Base-by-base conservation (phyloP, 129 eudicot genomes). In the Saposhnikovia divaricata region DNA sequence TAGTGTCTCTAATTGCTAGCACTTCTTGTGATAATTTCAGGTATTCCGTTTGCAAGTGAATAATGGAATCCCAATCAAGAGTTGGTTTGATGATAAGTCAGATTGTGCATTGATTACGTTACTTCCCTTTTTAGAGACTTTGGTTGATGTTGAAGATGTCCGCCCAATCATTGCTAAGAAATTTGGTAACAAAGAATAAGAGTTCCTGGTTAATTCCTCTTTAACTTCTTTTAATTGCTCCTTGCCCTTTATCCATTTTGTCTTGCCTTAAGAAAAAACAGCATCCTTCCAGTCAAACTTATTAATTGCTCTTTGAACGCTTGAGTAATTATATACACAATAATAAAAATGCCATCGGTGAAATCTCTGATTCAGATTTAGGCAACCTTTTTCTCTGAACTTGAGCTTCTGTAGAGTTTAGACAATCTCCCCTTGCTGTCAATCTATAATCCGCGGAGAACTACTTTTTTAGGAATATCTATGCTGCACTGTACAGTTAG, bases 161-260 rank as follows among this genome's bases (percentile, higher is more conserved):
- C 96, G 99, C 31, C 99, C 99, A 23, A 81, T 96, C 82, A 90
- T 96, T 85, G 97, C 98, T 79, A 87, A 87, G 90, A 90, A 86
- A 92, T 96, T 92, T 85, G 99, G 99, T 92, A 96, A 96, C 98
- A 92, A 89, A 98, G 99, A 90, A 86, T 92, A 90, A 92, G 87
- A 83, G 85, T 82, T 89, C 93, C 88, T 88, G 88, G 94, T 91
- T 81, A 66, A 80, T 87, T 80, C 79, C 83, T 87, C 71, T 9
- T 9, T 65, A n/a, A 65, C 85, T 87, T 85, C 85, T 84, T 61
- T 89, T 85, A 76, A 83, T 87, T 76, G 80, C 85, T 78, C 80
- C 85, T 69, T 46, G 74, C 71, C 71, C 39, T 85, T 82, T 47
- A 8, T 80, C 83, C 27, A 68, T 68, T 82, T 77, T 75, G 55